Percentiles rank a stretch among this genome's conserved stretches.
These are phyloP conservation scores for Aspergillus luchuensis DNA, from an alignment of 2,329 filamentous ascomycete species.

Conservation along the genomic window DNA sequence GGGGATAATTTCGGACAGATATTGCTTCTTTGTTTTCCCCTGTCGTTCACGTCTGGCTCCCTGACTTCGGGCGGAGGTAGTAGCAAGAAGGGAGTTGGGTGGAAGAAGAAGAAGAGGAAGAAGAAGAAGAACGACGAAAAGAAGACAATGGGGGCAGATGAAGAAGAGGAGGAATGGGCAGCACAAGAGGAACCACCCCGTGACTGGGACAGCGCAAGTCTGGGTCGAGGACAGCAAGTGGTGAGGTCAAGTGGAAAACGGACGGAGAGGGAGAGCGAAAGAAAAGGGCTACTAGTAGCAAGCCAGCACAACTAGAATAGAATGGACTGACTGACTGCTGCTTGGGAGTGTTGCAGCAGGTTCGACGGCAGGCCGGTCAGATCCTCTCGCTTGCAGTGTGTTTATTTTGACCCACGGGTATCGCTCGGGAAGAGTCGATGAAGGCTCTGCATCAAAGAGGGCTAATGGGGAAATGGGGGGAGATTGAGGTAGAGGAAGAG, in stretches of 20 bases:
- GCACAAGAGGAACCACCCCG: slow-evolving; percentile 15
- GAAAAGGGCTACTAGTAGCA: background rate
- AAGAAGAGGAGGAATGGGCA: slow-evolving; percentile 15
- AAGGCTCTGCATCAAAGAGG: slow-evolving; percentile 1
- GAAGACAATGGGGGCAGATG: slow-evolving; percentile 20
- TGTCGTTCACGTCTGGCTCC: slow-evolving; percentile 10
- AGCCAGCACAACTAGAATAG: background rate
- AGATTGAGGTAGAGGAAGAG: background rate
- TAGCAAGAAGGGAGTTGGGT: slow-evolving; percentile 31
- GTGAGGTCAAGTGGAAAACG: slow-evolving; percentile 18
- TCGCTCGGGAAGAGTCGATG: slow-evolving; percentile 9
- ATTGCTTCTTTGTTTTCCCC: slow-evolving; percentile 1
- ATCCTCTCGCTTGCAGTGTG: slow-evolving; percentile 27
- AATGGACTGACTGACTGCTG: background rate
- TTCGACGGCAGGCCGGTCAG: slow-evolving; percentile 11
- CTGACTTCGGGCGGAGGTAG: slow-evolving; percentile 19
- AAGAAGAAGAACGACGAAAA: slow-evolving; percentile 19
- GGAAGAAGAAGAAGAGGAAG: slow-evolving; percentile 14
- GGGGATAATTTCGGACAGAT: background rate
- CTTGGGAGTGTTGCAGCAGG: background rate
- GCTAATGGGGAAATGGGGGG: background rate
- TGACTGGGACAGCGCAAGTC: slow-evolving; percentile 24
- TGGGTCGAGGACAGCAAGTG: slow-evolving; percentile 9
- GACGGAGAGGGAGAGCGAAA: background rate
- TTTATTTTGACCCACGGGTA: slow-evolving; percentile 41